Evolutionary conservation across 2,329 filamentous ascomycete species (phyloP), one percentile per base, ranked within the genome.

Genomic region (Helotiales sp.): DNA sequence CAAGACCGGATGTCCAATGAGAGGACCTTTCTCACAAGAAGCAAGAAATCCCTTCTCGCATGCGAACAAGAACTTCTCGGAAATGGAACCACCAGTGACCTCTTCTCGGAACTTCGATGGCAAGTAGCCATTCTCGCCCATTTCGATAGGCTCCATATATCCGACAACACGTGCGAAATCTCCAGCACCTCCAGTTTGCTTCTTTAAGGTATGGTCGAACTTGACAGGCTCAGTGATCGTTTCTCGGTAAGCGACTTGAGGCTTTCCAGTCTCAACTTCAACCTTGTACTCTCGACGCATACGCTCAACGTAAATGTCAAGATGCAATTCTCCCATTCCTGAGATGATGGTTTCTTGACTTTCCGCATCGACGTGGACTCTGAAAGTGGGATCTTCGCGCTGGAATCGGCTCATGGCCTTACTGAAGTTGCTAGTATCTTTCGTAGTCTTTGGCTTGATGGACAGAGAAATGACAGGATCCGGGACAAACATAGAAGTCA

Each of bases 401-500:
- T 97, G 95, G 87, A 99, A 99, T 74, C 96, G 92, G 79, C 95
- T 96, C 89, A 99, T 98, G 73, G 96, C 96, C 83, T 99, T 99
- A 77, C 91, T 94, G 86, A 99, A 99, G 83, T 96, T 96, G 78
- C 93, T 89, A 66, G 91, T 89, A 76, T 99, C 95, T 79, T 93
- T 96, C 78, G 87, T 93, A 79, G 93, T 89, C 85, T 98, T 98
- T 57, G 96, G 96, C 81, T 93, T 93, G 84, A 99, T 98, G 24
- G 94, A 97, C 49, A 99, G 89, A 20, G 95, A 98, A 81, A 99
- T 97, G 83, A 99, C 96, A 32, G 96, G 93, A 78, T 99, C 96
- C 8, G 96, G 96, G 52, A 99, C 95, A 79, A 93, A 95, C 96
- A 99, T 99, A 74, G 93, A 97, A 54, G 92, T 91, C 94, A 99